These are phyloP conservation scores for Cadophora luteo-olivacea DNA, from an alignment of 2,329 filamentous ascomycete species.

Conservation along the genomic window DNA sequence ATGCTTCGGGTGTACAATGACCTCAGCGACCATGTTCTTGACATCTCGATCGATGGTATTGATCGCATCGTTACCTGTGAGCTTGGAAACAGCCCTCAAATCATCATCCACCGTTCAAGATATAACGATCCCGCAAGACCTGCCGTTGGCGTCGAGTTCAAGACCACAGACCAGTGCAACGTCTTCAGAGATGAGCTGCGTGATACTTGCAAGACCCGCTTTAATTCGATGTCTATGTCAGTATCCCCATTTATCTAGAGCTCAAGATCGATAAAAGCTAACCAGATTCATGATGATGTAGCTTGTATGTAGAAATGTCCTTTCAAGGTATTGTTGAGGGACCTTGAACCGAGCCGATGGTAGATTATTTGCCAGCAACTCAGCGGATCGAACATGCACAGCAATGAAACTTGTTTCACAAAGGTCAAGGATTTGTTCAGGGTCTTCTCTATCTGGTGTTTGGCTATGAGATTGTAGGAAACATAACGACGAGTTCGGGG, in stretches of 20 bases:
- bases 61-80: background rate
- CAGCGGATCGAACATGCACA: too few relatives aligned
- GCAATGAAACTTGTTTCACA: too few relatives aligned
- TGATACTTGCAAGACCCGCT: background rate
- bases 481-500: too few relatives aligned
- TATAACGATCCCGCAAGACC: background rate
- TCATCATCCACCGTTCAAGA: background rate
- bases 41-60: background rate
- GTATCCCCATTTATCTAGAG: background rate
- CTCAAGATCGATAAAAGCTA: too few relatives aligned
- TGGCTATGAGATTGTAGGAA: too few relatives aligned
- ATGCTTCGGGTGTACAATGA: background rate
- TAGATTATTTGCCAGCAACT: too few relatives aligned
- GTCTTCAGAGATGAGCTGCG: background rate
- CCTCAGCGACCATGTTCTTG: background rate
- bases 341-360: too few relatives aligned
- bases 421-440: too few relatives aligned
- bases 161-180: background rate
- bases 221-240: background rate
- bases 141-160: background rate
- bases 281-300: too few relatives aligned
- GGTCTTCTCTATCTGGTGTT: too few relatives aligned
- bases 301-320: conserved; percentile 23
- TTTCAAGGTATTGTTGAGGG: conserved; percentile 22
- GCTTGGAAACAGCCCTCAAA: background rate